Conservation (phyloP, 768 basidiomycete genomes). For the Trametes cingulata region DNA sequence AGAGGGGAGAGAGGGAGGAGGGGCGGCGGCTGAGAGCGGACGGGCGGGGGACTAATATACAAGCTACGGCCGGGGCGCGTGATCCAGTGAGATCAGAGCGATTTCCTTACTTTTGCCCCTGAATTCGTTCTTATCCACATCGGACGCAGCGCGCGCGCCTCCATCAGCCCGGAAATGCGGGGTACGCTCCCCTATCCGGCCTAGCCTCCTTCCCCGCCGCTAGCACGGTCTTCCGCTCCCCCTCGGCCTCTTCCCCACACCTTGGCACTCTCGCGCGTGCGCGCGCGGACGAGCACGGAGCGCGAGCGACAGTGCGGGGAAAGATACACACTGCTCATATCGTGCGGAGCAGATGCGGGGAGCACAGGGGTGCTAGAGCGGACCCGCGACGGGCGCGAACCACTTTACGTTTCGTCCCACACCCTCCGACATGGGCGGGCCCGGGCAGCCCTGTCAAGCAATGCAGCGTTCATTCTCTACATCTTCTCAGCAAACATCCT, state of each 20-base stretch:
- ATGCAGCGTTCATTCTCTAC: background rate
- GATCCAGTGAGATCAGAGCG: constrained; percentile 12
- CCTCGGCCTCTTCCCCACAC: background rate
- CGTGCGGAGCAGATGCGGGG: constrained; percentile 1
- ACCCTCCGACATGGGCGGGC: background rate
- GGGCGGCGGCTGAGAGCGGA: background rate
- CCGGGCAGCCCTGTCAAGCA: background rate
- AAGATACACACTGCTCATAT: background rate
- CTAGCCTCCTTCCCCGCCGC: constrained; percentile 11
- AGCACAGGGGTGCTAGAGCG: background rate
- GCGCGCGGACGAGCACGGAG: constrained; percentile 2
- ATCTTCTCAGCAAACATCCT: background rate
- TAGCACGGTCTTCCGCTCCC: constrained; percentile 11
- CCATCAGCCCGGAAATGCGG: constrained; percentile 7
- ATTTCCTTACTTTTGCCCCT: constrained; percentile 16
- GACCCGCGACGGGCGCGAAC: background rate
- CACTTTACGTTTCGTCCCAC: background rate
- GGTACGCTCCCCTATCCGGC: constrained; percentile 8
- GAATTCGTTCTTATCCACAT: constrained; percentile 11
- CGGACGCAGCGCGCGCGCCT: background rate
- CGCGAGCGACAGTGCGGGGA: constrained; percentile 3
- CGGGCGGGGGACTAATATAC: constrained; percentile 11
- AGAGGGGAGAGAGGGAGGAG: background rate
- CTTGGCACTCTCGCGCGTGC: background rate
- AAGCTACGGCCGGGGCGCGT: constrained; percentile 8